These are phyloP conservation scores for Elsinoe arachidis DNA, from an alignment of 2,329 filamentous ascomycete genomes.

Conservation along the genomic window DNA sequence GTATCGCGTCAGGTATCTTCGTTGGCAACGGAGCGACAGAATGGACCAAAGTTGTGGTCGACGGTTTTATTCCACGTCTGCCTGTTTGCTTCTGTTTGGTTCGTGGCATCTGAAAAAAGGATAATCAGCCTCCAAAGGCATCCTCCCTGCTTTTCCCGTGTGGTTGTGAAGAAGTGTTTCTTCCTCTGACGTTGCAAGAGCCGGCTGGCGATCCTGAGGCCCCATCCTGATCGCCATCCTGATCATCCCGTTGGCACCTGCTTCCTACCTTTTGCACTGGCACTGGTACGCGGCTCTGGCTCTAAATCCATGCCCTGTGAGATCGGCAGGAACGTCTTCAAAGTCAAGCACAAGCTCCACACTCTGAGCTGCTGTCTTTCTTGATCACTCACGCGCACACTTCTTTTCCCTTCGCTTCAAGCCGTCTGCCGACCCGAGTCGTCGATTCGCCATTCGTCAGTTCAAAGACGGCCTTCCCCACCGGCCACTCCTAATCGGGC, in stretches of 20 bases:
- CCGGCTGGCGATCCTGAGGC: slow-evolving; percentile 4
- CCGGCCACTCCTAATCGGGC: background rate
- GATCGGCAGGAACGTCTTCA: background rate
- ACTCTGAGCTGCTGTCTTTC: background rate
- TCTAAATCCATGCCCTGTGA: background rate
- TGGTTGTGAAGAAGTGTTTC: background rate
- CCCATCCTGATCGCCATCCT: slow-evolving; percentile 7
- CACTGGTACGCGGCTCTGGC: background rate
- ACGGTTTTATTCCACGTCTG: background rate
- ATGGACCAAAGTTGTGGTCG: background rate
- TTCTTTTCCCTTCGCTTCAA: slow-evolving; percentile 4
- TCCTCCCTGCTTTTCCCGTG: background rate
- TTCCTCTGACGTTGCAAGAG: slow-evolving; percentile 5
- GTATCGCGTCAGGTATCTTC: background rate
- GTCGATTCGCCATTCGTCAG: background rate
- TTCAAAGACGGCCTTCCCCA: background rate
- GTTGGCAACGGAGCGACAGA: background rate
- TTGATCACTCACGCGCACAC: background rate
- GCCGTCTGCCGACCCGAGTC: background rate
- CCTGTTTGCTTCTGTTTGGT: background rate
- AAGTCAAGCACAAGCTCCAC: no score
- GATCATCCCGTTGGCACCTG: background rate
- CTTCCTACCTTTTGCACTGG: no score
- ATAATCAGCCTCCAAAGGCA: no score
- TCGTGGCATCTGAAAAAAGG: background rate